These are phyloP conservation scores for Blastobotrys proliferans DNA, from an alignment of 1,139 yeast species.

Conservation along the genomic window DNA sequence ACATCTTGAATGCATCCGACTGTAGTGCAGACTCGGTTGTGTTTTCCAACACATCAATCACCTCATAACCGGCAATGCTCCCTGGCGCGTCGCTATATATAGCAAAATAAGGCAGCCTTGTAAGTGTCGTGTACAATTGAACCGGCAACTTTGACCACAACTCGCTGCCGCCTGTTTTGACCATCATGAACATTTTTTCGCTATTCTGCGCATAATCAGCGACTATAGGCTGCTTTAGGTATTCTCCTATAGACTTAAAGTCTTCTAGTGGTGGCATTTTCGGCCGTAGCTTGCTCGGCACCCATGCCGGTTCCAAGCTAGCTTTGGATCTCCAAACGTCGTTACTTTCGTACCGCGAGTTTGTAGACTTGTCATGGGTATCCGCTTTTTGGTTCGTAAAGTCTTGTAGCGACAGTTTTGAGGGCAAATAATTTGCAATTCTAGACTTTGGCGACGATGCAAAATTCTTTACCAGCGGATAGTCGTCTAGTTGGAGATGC, in stretches of 20 bases:
- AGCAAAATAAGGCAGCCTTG: slow-evolving; percentile 34
- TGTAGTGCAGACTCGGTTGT: slow-evolving; percentile 19
- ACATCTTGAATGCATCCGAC: slow-evolving; percentile 26
- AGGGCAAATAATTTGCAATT: no score
- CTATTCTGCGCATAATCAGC: slow-evolving; percentile 27
- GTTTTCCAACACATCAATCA: slow-evolving; percentile 32
- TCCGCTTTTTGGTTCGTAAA: no score
- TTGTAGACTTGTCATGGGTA: no score
- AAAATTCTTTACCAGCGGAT: no score
- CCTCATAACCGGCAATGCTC: slow-evolving; percentile 33
- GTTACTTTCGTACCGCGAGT: slow-evolving; percentile 9
- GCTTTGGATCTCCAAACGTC: slow-evolving; percentile 17
- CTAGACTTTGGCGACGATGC: no score
- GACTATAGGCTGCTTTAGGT: slow-evolving; percentile 25
- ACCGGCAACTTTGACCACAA: slow-evolving; percentile 37
- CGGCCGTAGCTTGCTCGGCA: neutral
- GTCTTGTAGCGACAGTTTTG: no score
- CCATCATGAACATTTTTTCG: slow-evolving; percentile 31
- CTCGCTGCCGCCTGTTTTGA: slow-evolving; percentile 37
- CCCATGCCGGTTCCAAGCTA: neutral
- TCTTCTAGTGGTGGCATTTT: slow-evolving; percentile 9
- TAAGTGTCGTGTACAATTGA: slow-evolving; percentile 35
- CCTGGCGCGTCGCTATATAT: slow-evolving; percentile 35
- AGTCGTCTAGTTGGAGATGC: no score
- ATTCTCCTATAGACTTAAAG: slow-evolving; percentile 16